Conservation (phyloP, 306 rosid genomes). For the Quercus gilva region DNA sequence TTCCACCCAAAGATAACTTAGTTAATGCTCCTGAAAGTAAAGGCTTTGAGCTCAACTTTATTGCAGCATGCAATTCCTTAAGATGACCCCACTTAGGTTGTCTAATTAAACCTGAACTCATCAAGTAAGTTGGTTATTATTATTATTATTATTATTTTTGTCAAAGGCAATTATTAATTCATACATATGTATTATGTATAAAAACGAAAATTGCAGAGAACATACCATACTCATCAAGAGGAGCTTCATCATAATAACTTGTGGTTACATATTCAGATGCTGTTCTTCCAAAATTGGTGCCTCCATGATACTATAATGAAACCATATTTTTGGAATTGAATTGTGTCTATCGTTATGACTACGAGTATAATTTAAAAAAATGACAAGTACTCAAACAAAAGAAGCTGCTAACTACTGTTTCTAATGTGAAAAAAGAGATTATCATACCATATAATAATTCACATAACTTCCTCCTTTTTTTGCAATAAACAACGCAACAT, state of each 20-base stretch:
- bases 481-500: constrained; percentile 52
- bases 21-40: constrained; percentile 41
- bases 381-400: too few species aligned
- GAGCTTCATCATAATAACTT: constrained; percentile 49
- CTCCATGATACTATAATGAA: constrained; percentile 47
- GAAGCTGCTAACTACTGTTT: too few species aligned
- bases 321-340: background rate
- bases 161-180: background rate
- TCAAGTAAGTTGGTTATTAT: background rate
- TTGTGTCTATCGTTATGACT: background rate
- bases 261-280: constrained; percentile 37
- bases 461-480: constrained; percentile 64
- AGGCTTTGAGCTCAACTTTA: constrained; percentile 51
- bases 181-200: background rate
- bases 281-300: constrained; percentile 49
- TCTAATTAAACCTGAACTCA: constrained; percentile 49
- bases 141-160: too few species aligned
- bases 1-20: constrained; percentile 22
- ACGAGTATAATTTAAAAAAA: background rate
- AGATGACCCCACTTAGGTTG: constrained; percentile 84
- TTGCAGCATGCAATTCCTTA: constrained; percentile 61
- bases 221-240: constrained; percentile 55
- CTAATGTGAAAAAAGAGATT: background rate
- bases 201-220: constrained; percentile 4
- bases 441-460: constrained; percentile 54